These are phyloP conservation scores for Mycena vulgaris DNA, from an alignment of 768 basidiomycete genomes.

Conservation along the genomic window DNA sequence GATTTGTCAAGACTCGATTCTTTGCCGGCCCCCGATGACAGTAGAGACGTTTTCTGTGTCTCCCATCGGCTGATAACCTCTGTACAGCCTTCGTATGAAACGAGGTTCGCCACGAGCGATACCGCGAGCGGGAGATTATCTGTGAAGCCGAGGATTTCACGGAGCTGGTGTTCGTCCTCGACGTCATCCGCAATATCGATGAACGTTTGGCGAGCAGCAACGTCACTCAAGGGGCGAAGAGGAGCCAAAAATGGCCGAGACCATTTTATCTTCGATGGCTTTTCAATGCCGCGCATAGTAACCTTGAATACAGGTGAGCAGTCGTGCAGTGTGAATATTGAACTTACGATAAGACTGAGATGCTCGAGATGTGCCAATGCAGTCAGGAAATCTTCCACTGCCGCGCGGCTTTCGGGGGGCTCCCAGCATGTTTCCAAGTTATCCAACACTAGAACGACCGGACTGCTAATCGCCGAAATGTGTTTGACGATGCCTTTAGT, in stretches of 20 bases:
- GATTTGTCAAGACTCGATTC: not conserved
- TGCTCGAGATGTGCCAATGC: not conserved
- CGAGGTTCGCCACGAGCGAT: not conserved
- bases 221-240: not conserved
- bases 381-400: not conserved
- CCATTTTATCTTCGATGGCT: conserved; percentile 1
- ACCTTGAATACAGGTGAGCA: not conserved
- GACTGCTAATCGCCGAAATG: too few relatives aligned
- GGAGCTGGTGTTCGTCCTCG: not conserved
- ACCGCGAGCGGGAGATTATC: conserved; percentile 18
- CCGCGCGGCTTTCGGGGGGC: not conserved
- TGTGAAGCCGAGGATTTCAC: not conserved
- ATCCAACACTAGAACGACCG: not conserved
- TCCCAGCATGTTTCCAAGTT: conserved; percentile 6
- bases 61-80: not conserved
- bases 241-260: not conserved
- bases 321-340: not conserved
- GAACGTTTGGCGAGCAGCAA: conserved; percentile 4
- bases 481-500: not conserved
- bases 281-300: conserved; percentile 1
- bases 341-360: not conserved
- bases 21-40: not conserved
- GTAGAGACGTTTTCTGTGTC: not conserved
- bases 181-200: conserved; percentile 1
- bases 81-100: not conserved